Evolutionary conservation across 345 rosid genomes (phyloP).

Genomic region (Orychophragmus violaceus): DNA sequence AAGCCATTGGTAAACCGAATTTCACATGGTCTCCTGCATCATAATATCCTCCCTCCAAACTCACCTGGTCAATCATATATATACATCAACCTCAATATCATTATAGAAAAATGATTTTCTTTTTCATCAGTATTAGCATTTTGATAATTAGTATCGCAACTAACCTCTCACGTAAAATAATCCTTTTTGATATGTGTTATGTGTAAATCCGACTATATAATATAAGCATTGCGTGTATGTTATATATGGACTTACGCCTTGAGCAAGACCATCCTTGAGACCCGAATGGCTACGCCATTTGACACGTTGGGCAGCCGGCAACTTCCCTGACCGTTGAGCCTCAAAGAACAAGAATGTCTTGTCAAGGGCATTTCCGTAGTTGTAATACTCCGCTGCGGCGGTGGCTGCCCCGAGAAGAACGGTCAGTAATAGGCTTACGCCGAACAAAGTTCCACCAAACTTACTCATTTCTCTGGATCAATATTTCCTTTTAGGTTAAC

Average conservation of each 20-base stretch:
- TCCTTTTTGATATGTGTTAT: neutral
- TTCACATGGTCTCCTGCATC: slow-evolving; percentile 94
- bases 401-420: slow-evolving; percentile 15
- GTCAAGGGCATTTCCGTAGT: slow-evolving; percentile 50
- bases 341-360: slow-evolving; percentile 64
- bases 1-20: slow-evolving; percentile 91
- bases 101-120: too few species aligned
- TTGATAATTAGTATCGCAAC: neutral
- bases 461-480: slow-evolving; percentile 18
- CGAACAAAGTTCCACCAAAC: slow-evolving; percentile 10
- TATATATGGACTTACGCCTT: slow-evolving; percentile 41
- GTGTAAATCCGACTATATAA: neutral
- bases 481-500: neutral
- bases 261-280: slow-evolving; percentile 50
- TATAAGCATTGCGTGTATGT: neutral
- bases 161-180: neutral
- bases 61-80: slow-evolving; percentile 39
- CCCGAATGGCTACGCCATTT: slow-evolving; percentile 64
- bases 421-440: slow-evolving; percentile 25
- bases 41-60: slow-evolving; percentile 83
- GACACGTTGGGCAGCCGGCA: slow-evolving; percentile 42
- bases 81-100: slow-evolving; percentile 5
- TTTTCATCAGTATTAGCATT: too few species aligned
- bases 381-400: slow-evolving; percentile 22
- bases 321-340: slow-evolving; percentile 62